phyloP scores from a whole-genome alignment of 306 rosid genomes.

The Pyrus pyrifolia region DNA sequence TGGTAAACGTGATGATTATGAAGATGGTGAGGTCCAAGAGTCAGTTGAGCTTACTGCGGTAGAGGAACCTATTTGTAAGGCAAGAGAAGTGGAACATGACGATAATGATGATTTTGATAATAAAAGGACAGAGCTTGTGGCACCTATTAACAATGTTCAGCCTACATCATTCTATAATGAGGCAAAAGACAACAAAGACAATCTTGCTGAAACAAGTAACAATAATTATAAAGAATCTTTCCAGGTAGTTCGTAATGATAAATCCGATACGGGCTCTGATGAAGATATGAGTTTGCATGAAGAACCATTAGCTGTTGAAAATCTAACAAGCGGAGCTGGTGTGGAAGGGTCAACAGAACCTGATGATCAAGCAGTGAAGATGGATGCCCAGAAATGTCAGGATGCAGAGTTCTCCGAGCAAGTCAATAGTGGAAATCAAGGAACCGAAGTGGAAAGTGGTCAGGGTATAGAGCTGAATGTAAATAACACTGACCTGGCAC shows the following conservation, averaged over 20 bases:
- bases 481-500: slow-evolving; percentile 32
- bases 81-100: slow-evolving; percentile 42
- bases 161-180: slow-evolving; percentile 21
- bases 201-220: slow-evolving; percentile 26
- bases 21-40: slow-evolving; percentile 86
- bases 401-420: slow-evolving; percentile 28
- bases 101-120: slow-evolving; percentile 26
- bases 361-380: slow-evolving; percentile 30
- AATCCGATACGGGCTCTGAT: background rate
- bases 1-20: slow-evolving; percentile 58
- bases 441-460: slow-evolving; percentile 17
- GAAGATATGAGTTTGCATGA: slow-evolving; percentile 12
- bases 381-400: slow-evolving; percentile 13
- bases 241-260: slow-evolving; percentile 13
- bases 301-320: slow-evolving; percentile 36
- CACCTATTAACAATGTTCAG: slow-evolving; percentile 20
- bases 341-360: slow-evolving; percentile 15
- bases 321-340: slow-evolving; percentile 17
- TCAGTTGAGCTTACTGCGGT: slow-evolving; percentile 28
- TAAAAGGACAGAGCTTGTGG: slow-evolving; percentile 30
- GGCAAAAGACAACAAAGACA: slow-evolving; percentile 27
- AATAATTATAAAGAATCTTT: slow-evolving; percentile 17
- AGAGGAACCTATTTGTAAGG: slow-evolving; percentile 39
- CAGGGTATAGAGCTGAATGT: slow-evolving; percentile 38
- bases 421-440: slow-evolving; percentile 27